Evolutionary conservation across 306 rosid genomes (phyloP), one percentile per base, ranked within the genome.

Genomic region (Vicia sativa): DNA sequence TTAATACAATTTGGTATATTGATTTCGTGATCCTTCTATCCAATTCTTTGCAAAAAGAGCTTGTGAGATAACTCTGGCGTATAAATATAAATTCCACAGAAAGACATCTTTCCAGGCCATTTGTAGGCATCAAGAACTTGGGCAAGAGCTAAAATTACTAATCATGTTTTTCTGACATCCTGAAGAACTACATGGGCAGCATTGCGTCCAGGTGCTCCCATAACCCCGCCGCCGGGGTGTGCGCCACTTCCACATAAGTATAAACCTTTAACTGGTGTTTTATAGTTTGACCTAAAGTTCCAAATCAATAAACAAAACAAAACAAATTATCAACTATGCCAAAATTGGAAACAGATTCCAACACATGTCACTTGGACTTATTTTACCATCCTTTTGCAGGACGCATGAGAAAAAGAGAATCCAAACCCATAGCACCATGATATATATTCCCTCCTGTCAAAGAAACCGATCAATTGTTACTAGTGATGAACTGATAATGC

Each of bases 161-260:
- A 37, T 68, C 35, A 67, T 19, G 54, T 46, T 65, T 77, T 75
- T 48, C 67, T 79, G 34, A 81, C 49, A 53, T 90, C 90, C 76
- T 80, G 80, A 53, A 93, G 91, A 79, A 82, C 93, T 26, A 85
- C 9, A 11, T n/a, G 82, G n/a, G 96, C 96, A 31, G 96, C 93
- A 57, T 92, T 92, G 53, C 86, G 95, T 48, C 96, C 96, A 0
- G 98, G 90, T 37, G 96, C 96, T 5, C 96, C 96, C 96, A 92
- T 90, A 65, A 92, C 96, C 12, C 98, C 98, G 11, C 98, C 98
- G 0, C 98, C 98, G 2, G 98, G 98, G 79, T 92, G 98, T 13
- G 93, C 80, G 25, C 96, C 97, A 35, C 91, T 86, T 10, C 97
- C 96, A 6, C 96, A 91, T 53, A 91, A 53, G 74, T 91, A 88